Evolutionary conservation across 176 grass and related monocot species (phyloP).

Genomic region (Oryza coarctata): DNA sequence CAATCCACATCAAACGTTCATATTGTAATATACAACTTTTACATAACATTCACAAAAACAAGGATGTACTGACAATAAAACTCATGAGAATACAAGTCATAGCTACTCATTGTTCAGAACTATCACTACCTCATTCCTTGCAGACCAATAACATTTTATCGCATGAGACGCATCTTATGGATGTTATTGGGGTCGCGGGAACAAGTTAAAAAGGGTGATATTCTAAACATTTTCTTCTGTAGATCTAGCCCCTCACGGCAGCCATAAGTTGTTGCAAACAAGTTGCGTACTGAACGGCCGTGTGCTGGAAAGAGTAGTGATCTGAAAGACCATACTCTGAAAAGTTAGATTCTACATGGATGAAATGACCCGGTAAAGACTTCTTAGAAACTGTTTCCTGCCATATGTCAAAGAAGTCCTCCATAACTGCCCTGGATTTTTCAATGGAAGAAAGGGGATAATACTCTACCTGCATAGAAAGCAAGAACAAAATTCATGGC

Average conservation of each 20-base stretch:
- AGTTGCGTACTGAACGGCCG: constrained; percentile 66
- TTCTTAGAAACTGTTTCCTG: constrained; percentile 66
- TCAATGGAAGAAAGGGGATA: constrained; percentile 83
- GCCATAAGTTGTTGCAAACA: constrained; percentile 75
- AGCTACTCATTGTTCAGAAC: not conserved
- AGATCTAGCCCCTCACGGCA: constrained; percentile 45
- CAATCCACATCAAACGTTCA: not conserved
- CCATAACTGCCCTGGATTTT: constrained; percentile 71
- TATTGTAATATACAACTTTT: not conserved
- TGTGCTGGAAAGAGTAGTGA: constrained; percentile 80
- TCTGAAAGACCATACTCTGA: constrained; percentile 74
- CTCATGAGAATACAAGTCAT: not conserved
- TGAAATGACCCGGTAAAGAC: constrained; percentile 74
- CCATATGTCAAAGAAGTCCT: constrained; percentile 93
- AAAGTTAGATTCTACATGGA: constrained; percentile 67
- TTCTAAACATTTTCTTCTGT: not conserved
- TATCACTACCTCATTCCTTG: not conserved
- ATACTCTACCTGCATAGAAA: constrained; percentile 76
- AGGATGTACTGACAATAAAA: not conserved
- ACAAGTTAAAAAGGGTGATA: constrained; percentile 16
- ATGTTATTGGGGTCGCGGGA: not conserved
- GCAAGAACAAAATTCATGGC: constrained; percentile 25
- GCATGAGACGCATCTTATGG: no score
- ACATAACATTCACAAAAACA: no score
- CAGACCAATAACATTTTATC: constrained; percentile 3